Percentiles rank a stretch among this genome's conserved stretches.
Conservation (phyloP, 306 rosid species). For the Datisca glomerata region DNA sequence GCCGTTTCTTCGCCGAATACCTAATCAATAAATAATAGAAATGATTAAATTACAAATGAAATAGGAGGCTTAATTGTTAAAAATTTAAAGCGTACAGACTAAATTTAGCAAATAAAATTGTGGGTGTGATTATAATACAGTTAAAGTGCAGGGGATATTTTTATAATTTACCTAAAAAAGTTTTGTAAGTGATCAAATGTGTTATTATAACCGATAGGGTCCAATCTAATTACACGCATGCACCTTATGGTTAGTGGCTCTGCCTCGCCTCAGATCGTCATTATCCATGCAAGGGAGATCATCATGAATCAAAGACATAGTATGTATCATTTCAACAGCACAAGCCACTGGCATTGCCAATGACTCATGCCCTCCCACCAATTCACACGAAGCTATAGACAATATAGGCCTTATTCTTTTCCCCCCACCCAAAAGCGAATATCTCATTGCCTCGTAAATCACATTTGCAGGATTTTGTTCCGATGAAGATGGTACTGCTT, state of each 20-base stretch:
- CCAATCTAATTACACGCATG: too few relatives aligned
- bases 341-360: slow-evolving; percentile 19
- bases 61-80: too few relatives aligned
- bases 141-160: too few relatives aligned
- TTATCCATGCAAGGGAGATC: slow-evolving; percentile 37
- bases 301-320: slow-evolving; percentile 21
- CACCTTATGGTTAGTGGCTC: slow-evolving; percentile 19
- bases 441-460: slow-evolving; percentile 24
- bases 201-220: too few relatives aligned
- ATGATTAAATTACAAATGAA: too few relatives aligned
- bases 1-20: slow-evolving; percentile 23
- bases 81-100: too few relatives aligned
- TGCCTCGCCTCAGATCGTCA: slow-evolving; percentile 16
- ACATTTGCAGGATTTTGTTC: slow-evolving; percentile 12
- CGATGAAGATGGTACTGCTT: slow-evolving; percentile 21
- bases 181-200: too few relatives aligned
- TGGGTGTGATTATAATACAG: too few relatives aligned
- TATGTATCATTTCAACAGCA: slow-evolving; percentile 26
- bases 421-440: slow-evolving; percentile 14
- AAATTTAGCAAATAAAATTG: too few relatives aligned
- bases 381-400: slow-evolving; percentile 24
- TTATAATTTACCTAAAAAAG: too few relatives aligned
- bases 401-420: slow-evolving; percentile 20
- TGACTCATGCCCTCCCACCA: slow-evolving; percentile 27
- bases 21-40: too few relatives aligned